A percentile compares a stretch with the other conserved stretches of the same genome.
phyloP scores from a whole-genome alignment of 768 basidiomycete species.

The Trametes cingulata region DNA sequence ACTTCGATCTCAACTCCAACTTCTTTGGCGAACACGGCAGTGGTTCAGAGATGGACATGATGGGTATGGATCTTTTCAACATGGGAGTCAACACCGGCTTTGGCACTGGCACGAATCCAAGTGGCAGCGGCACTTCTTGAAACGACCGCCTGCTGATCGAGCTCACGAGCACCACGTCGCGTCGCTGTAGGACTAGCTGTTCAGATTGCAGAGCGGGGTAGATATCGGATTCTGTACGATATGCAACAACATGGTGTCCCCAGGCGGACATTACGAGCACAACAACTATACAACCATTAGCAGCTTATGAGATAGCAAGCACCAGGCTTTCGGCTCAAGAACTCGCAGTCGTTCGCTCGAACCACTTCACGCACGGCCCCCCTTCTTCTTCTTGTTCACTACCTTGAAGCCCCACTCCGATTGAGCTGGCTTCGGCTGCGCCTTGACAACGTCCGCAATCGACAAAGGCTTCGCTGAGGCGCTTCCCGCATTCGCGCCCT shows the following conservation, averaged over 20 bases:
- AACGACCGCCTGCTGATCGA: not conserved
- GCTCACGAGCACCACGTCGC: not conserved
- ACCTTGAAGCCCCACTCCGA: conserved; percentile 89
- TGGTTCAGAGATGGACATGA: conserved; percentile 46
- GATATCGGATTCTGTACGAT: conserved; percentile 11
- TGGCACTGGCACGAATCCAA: not conserved
- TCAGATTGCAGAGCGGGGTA: conserved; percentile 11
- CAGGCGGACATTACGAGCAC: conserved; percentile 16
- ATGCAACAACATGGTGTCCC: conserved; percentile 13
- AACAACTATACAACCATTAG: conserved; percentile 20
- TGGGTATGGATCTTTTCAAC: conserved; percentile 57
- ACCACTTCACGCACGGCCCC: conserved; percentile 50
- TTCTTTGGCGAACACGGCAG: conserved; percentile 46
- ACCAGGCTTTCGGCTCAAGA: not conserved
- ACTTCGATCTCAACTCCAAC: conserved; percentile 43
- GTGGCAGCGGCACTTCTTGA: not conserved
- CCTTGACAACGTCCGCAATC: conserved; percentile 89
- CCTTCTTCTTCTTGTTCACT: conserved; percentile 94
- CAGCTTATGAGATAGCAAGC: conserved; percentile 1
- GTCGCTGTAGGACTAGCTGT: not conserved
- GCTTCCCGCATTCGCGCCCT: conserved; percentile 38
- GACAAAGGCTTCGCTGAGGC: conserved; percentile 56
- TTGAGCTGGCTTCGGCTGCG: conserved; percentile 70
- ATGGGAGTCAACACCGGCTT: conserved; percentile 31
- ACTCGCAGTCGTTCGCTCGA: not conserved